Conservation (phyloP, 2,329 filamentous ascomycete species). For the Aspergillus aculeatus region DNA sequence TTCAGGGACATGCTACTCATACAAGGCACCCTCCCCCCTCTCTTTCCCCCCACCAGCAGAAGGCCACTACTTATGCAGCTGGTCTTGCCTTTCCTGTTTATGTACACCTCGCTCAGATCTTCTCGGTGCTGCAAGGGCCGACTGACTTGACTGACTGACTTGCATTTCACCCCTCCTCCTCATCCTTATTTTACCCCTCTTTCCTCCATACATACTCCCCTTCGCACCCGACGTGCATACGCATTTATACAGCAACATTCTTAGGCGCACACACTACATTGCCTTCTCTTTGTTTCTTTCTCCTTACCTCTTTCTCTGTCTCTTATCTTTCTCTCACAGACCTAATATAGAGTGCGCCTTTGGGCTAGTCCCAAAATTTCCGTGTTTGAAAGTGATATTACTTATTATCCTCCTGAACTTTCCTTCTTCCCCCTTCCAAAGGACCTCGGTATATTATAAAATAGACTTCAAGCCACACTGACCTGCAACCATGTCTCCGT, state of each 20-base stretch:
- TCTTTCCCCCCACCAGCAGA: not conserved
- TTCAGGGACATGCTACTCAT: not conserved
- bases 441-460: not conserved
- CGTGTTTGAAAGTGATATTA: not conserved
- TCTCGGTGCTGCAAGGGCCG: constrained; percentile 1
- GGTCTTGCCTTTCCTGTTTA: not conserved
- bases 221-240: not conserved
- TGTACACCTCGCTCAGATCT: not conserved
- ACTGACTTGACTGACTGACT: not conserved
- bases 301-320: not conserved
- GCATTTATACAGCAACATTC: not conserved
- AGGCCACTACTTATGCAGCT: not conserved
- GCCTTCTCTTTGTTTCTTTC: not conserved
- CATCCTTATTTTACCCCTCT: constrained; percentile 20
- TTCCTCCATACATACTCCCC: constrained; percentile 9
- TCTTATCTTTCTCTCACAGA: not conserved
- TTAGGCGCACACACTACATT: not conserved
- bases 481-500: constrained; percentile 32
- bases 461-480: not conserved
- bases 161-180: not conserved
- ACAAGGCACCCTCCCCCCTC: not conserved
- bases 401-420: not conserved
- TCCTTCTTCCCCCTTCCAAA: not conserved
- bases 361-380: not conserved
- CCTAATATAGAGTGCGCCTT: constrained; percentile 1